Evolutionary conservation across 129 eudicot genomes (phyloP).

Genomic region (Lactuca sativa): DNA sequence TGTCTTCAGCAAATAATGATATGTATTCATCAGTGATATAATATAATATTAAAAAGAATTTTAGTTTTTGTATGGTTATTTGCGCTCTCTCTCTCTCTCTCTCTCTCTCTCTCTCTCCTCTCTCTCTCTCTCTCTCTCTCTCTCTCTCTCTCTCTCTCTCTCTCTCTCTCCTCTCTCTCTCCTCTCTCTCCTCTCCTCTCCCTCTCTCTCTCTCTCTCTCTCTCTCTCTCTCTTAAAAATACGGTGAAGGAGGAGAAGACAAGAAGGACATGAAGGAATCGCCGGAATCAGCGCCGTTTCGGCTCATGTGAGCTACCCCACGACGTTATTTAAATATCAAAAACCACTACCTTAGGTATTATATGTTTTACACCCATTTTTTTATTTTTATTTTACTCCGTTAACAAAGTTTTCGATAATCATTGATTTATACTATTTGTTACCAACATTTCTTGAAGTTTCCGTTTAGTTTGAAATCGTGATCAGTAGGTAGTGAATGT

Average conservation of each 20-base stretch:
- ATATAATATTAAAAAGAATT: conserved; percentile 46
- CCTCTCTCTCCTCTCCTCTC: too few relatives aligned
- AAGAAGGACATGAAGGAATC: conserved; percentile 64
- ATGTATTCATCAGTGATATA: conserved; percentile 28
- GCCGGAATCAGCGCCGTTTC: conserved; percentile 78
- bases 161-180: too few relatives aligned
- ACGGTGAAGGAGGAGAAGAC: conserved; percentile 43
- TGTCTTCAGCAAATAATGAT: conserved; percentile 32
- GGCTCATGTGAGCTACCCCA: conserved; percentile 53
- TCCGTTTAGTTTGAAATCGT: too few relatives aligned
- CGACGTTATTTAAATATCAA: conserved; percentile 22
- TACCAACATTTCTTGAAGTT: too few relatives aligned
- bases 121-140: not conserved
- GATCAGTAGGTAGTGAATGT: too few relatives aligned
- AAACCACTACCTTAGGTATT: not conserved
- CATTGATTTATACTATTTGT: too few relatives aligned
- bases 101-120: not conserved
- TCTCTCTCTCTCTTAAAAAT: not conserved
- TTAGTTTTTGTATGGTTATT: conserved; percentile 43
- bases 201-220: conserved; percentile 7
- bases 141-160: conserved; percentile 7
- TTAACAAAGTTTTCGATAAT: too few relatives aligned
- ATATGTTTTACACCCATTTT: not conserved
- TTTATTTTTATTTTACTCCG: too few relatives aligned
- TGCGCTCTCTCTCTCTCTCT: conserved; percentile 22